Evolutionary conservation across 257 asterid species (phyloP).

Genomic region (Jacaranda copaia): DNA sequence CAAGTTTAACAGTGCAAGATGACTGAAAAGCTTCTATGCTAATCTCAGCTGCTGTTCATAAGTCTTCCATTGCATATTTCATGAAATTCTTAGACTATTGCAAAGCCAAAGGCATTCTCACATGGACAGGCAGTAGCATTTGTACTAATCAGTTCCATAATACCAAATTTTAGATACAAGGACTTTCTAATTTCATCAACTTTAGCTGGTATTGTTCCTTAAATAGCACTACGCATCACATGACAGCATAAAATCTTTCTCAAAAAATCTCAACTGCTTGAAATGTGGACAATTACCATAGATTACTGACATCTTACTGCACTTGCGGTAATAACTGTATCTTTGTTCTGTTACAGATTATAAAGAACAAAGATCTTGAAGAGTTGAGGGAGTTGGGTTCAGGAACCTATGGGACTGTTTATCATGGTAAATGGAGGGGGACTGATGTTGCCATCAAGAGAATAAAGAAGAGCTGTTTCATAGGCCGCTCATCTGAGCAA

Average conservation of each 20-base stretch:
- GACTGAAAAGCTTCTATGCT: not conserved
- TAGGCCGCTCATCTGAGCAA: slow-evolving; percentile 90
- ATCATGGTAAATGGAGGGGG: slow-evolving; percentile 98
- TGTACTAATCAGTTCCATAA: not conserved
- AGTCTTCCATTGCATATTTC: not conserved
- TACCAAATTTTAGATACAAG: not conserved
- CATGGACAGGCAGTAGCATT: too few species aligned
- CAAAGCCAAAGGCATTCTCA: not conserved
- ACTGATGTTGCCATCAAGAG: slow-evolving; percentile 95
- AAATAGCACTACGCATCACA: not conserved
- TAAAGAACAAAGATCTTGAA: slow-evolving; percentile 86
- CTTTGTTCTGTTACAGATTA: slow-evolving; percentile 58
- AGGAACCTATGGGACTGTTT: slow-evolving; percentile 95
- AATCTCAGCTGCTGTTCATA: not conserved
- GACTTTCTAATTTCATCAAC: slow-evolving; percentile 11
- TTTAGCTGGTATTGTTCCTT: slow-evolving; percentile 20
- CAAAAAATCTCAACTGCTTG: slow-evolving; percentile 14
- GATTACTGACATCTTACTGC: slow-evolving; percentile 1
- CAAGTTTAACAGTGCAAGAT: slow-evolving; percentile 10
- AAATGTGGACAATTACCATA: slow-evolving; percentile 18
- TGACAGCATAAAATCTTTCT: slow-evolving; percentile 9
- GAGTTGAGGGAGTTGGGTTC: slow-evolving; percentile 94
- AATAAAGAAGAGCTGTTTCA: slow-evolving; percentile 88
- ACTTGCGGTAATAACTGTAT: slow-evolving; percentile 15
- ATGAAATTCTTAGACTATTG: slow-evolving; percentile 15